A percentile compares a stretch with the other conserved stretches of the same genome.
Conservation (phyloP, 306 rosid genomes). For the Castanopsis chinensis region DNA sequence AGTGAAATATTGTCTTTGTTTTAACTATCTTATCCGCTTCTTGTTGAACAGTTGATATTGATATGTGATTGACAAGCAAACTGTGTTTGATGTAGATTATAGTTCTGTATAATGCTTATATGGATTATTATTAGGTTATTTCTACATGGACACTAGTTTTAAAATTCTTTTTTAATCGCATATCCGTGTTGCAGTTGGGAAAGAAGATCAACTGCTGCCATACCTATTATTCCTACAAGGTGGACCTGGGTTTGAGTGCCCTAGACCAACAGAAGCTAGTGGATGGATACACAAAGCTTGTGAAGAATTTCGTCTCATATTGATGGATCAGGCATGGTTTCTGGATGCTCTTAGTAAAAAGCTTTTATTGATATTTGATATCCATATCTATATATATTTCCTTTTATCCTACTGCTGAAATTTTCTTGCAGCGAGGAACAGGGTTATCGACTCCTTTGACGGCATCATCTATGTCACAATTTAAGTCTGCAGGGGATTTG, state of each 20-base stretch:
- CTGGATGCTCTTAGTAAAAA: conserved; percentile 12
- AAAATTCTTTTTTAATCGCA: not conserved
- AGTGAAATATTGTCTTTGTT: conserved; percentile 9
- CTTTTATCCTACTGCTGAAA: conserved; percentile 17
- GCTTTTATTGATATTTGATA: conserved; percentile 4
- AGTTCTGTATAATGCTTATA: not conserved
- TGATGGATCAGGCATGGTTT: conserved; percentile 92
- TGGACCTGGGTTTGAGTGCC: conserved; percentile 93
- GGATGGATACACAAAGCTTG: conserved; percentile 90
- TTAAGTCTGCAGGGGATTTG: conserved; percentile 59
- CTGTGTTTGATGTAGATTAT: not conserved
- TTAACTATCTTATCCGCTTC: not conserved
- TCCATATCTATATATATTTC: conserved; percentile 8
- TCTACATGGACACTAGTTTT: not conserved
- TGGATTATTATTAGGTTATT: conserved; percentile 7
- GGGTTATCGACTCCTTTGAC: conserved; percentile 93
- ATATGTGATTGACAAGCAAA: not conserved
- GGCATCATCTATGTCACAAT: conserved; percentile 80
- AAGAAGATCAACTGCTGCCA: conserved; percentile 73
- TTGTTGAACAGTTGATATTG: not conserved
- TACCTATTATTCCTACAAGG: conserved; percentile 87
- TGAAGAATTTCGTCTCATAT: conserved; percentile 78
- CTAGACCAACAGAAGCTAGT: conserved; percentile 73
- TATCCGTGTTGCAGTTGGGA: conserved; percentile 60
- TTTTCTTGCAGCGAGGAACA: conserved; percentile 84